Evolutionary conservation across 164 flowering plant genomes (phyloP), one percentile per base, ranked within the genome.

Genomic region (Annona cherimola): DNA sequence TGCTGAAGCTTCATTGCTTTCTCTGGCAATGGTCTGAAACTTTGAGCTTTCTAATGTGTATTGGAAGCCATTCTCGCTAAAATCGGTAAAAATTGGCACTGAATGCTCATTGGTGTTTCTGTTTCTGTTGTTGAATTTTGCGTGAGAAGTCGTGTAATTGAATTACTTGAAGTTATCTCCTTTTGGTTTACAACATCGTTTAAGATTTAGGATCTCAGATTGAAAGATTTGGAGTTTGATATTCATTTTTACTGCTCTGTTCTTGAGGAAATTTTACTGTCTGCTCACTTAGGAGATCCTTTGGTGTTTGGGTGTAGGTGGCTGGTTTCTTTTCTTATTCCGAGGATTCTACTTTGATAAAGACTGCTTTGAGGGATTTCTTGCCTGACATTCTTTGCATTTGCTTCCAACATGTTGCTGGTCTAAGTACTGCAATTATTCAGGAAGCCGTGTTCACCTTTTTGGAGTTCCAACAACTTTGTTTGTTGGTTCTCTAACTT

Each of bases 161-260:
- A n/a, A n/a, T n/a, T n/a, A n/a, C n/a, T n/a, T n/a, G n/a, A n/a
- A n/a, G n/a, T n/a, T n/a, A n/a, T 8, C 57, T 50, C 57, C 8
- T 50, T 50, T 8, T 40, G 12, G 67, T 40, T 40, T 14, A 39
- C 41, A 4, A 18, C n/a, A n/a, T n/a, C n/a, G 41, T 63, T 12
- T 14, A 63, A 63, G 43, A 63, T 63, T 41, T 41, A 41, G 67
- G 42, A 6, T 63, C 41, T 63, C 44, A 39, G 18, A 1, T 42
- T 70, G n/a, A 18, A 44, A 64, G 69, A 69, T 63, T 69, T 74
- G 63, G 63, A 18, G 55, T 63, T 61, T 14, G 18, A 6, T 19
- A 63, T 45, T 65, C 5, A 50, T n/a, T 59, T 4, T 45, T 63
- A 5, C n/a, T 20, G 63, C 35, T 63, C 18, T 16, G 42, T 45